Conservation (phyloP, 2,329 filamentous ascomycete species). For the Diaporthe sp. region DNA sequence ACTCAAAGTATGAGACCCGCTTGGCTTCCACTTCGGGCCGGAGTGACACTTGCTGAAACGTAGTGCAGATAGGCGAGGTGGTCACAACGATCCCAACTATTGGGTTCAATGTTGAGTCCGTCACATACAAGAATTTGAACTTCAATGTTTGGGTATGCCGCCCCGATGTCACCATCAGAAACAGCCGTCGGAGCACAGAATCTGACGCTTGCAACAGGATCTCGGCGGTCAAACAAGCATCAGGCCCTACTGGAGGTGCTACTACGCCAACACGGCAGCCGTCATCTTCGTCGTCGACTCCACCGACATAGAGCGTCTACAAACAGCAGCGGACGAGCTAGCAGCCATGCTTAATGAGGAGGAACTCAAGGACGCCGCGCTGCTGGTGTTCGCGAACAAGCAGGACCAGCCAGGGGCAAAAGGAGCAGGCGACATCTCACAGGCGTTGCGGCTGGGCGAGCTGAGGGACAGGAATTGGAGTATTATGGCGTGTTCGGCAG, state of each 20-base stretch:
- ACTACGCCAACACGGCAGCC: slow-evolving; percentile 98
- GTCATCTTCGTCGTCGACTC: slow-evolving; percentile 99
- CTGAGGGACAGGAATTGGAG: slow-evolving; percentile 98
- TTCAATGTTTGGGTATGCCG: slow-evolving; percentile 94
- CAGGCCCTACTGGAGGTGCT: slow-evolving; percentile 98
- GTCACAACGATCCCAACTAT: slow-evolving; percentile 99
- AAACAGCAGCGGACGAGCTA: slow-evolving; percentile 92
- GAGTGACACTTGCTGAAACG: slow-evolving; percentile 30
- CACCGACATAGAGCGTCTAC: slow-evolving; percentile 94
- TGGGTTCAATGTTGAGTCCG: slow-evolving; percentile 98
- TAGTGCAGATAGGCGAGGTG: slow-evolving; percentile 88
- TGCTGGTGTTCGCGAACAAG: slow-evolving; percentile 98
- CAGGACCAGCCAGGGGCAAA: slow-evolving; percentile 98
- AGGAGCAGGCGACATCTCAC: slow-evolving; percentile 95
- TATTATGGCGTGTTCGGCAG: slow-evolving; percentile 96
- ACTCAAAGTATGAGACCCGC: slow-evolving; percentile 76
- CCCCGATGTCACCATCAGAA: background rate
- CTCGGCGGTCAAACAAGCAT: slow-evolving; percentile 98
- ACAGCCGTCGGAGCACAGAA: slow-evolving; percentile 33
- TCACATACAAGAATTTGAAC: slow-evolving; percentile 97
- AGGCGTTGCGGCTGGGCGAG: slow-evolving; percentile 89
- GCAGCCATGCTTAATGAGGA: slow-evolving; percentile 97
- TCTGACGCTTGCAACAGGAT: slow-evolving; percentile 64
- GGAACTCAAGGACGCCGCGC: slow-evolving; percentile 89
- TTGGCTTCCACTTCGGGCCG: background rate